These are phyloP conservation scores for Venturia aucupariae DNA, from an alignment of 2,329 filamentous ascomycete species.

Conservation along the genomic window DNA sequence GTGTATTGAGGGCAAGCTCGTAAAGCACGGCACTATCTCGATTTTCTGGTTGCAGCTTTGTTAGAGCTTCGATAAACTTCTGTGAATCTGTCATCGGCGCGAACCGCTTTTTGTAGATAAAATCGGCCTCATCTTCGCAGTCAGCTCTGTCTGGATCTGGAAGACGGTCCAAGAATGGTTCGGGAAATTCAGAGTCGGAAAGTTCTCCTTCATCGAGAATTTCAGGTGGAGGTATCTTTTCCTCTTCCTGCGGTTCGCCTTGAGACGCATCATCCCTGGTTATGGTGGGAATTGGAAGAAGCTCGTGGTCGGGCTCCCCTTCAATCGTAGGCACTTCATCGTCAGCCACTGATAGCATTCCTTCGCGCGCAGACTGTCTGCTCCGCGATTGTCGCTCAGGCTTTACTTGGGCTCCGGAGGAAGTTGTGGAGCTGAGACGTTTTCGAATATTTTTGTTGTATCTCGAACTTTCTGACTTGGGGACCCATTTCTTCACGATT, in stretches of 20 bases:
- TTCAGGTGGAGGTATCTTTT: slow-evolving; percentile 11
- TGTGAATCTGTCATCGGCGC: slow-evolving; percentile 35
- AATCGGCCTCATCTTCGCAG: slow-evolving; percentile 33
- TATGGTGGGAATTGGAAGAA: neutral
- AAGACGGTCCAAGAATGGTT: slow-evolving; percentile 26
- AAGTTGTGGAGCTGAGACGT: neutral
- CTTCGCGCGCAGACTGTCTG: slow-evolving; percentile 1
- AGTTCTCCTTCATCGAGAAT: slow-evolving; percentile 27
- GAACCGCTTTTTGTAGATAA: slow-evolving; percentile 32
- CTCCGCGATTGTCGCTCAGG: slow-evolving; percentile 1
- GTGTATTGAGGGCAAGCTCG: slow-evolving; percentile 45
- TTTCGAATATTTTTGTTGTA: slow-evolving; percentile 3
- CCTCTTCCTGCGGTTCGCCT: neutral
- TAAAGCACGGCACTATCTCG: slow-evolving; percentile 46
- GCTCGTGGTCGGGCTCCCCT: neutral
- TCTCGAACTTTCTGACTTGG: slow-evolving; percentile 9
- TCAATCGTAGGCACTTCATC: neutral
- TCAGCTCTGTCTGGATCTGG: slow-evolving; percentile 24
- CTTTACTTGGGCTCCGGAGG: neutral
- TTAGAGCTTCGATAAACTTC: slow-evolving; percentile 33
- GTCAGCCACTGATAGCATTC: neutral
- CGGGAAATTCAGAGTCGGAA: slow-evolving; percentile 28
- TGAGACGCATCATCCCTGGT: neutral
- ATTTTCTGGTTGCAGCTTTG: slow-evolving; percentile 31
- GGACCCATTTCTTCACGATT: slow-evolving; percentile 9